Evolutionary conservation across 306 rosid genomes (phyloP).

Genomic region (Oemleria cerasiformis): DNA sequence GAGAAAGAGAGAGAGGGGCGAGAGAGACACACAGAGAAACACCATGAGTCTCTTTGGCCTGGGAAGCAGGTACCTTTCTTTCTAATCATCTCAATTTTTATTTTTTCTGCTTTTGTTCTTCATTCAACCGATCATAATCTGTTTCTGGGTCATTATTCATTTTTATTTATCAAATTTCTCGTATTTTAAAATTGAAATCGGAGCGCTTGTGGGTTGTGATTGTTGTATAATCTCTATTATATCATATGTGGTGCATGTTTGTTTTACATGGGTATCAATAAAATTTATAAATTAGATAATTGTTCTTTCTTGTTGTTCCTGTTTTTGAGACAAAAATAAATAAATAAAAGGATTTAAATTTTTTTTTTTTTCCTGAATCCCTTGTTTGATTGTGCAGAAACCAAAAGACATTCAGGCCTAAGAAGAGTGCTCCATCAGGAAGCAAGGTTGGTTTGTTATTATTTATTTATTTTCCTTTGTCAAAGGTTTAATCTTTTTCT

Average conservation of each 20-base stretch:
- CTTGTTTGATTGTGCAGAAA: conserved; percentile 46
- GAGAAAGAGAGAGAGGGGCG: conserved; percentile 26
- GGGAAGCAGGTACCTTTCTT: conserved; percentile 63
- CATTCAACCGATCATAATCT: not conserved
- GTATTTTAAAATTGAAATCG: not conserved
- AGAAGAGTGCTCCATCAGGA: conserved; percentile 83
- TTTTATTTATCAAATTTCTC: no score
- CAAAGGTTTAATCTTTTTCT: not conserved
- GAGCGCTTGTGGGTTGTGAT: not conserved
- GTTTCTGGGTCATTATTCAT: not conserved
- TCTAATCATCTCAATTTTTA: not conserved
- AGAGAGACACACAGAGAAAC: conserved; percentile 31
- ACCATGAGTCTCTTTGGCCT: conserved; percentile 92
- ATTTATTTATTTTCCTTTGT: not conserved
- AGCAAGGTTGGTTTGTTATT: conserved; percentile 53
- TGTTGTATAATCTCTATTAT: not conserved
- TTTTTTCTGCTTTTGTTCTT: not conserved
- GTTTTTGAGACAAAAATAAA: not conserved
- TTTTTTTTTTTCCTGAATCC: conserved; percentile 1
- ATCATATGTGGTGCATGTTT: not conserved
- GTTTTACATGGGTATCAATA: not conserved
- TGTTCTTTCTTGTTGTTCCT: not conserved
- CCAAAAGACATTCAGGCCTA: conserved; percentile 82
- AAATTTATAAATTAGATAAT: not conserved
- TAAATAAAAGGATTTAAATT: not conserved